Evolutionary conservation across 345 rosid species (phyloP).

Genomic region (Draba incana): DNA sequence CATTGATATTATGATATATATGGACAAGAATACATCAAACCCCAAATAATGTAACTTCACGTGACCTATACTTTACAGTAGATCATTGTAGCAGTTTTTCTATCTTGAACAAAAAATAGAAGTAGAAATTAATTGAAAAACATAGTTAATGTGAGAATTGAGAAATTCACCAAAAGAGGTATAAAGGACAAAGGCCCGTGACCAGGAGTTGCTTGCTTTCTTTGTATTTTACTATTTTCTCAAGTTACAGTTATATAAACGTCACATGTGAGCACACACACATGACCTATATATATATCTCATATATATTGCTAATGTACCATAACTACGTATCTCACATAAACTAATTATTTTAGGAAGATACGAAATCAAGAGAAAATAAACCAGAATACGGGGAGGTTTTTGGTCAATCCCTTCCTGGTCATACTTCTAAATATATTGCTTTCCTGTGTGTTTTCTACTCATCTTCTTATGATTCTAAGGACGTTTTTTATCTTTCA

Average conservation of each 20-base stretch:
- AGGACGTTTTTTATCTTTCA: no score
- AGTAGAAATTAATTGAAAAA: constrained; percentile 2
- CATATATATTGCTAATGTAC: neutral
- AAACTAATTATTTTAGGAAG: neutral
- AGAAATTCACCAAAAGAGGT: constrained; percentile 26
- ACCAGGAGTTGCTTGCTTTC: constrained; percentile 31
- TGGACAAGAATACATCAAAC: neutral
- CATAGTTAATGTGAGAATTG: constrained; percentile 24
- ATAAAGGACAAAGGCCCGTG: constrained; percentile 39
- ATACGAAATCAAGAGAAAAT: constrained; percentile 5
- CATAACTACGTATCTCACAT: neutral
- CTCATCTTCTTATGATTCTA: no score
- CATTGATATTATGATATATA: neutral
- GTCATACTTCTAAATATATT: no score
- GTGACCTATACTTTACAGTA: neutral
- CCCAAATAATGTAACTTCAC: neutral
- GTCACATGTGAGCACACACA: constrained; percentile 17
- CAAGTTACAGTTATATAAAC: constrained; percentile 24
- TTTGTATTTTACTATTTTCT: constrained; percentile 34
- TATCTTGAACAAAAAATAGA: constrained; percentile 12
- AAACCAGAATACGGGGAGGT: neutral
- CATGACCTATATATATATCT: neutral
- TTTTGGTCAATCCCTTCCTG: no score
- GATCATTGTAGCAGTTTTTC: constrained; percentile 5
- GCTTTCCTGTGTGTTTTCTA: no score